Conservation (phyloP, 352 stramenopile species). For the Blastocystis sp. region DNA sequence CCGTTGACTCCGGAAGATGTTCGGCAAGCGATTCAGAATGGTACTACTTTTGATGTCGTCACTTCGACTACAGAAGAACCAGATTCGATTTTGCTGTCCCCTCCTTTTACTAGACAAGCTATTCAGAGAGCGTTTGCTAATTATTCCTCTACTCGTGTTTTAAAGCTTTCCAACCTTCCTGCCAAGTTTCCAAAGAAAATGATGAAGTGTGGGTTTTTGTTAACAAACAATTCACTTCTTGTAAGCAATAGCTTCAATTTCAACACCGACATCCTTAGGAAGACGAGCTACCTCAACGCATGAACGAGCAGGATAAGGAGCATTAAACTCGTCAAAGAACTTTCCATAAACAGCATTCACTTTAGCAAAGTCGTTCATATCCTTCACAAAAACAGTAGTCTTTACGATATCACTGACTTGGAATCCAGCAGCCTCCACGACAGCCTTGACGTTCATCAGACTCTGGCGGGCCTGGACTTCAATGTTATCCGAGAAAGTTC, state of each 20-base stretch:
- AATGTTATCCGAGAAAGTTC: slow-evolving; percentile 60
- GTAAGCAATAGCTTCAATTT: slow-evolving; percentile 62
- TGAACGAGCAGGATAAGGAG: slow-evolving; percentile 54
- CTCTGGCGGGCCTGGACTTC: slow-evolving; percentile 57
- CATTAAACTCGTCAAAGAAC: slow-evolving; percentile 60
- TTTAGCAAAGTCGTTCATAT: slow-evolving; percentile 61
- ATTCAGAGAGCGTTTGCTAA: background rate
- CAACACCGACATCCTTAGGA: slow-evolving; percentile 57
- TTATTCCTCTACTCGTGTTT: background rate
- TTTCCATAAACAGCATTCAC: slow-evolving; percentile 49
- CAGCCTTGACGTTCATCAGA: slow-evolving; percentile 63
- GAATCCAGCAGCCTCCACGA: slow-evolving; percentile 58
- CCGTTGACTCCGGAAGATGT: background rate
- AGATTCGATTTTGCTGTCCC: background rate
- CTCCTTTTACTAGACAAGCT: background rate
- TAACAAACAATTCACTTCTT: slow-evolving; percentile 53
- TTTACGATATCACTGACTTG: slow-evolving; percentile 54
- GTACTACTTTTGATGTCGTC: background rate
- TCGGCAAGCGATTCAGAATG: background rate
- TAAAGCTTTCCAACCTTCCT: slow-evolving; percentile 39
- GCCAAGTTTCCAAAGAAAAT: slow-evolving; percentile 4
- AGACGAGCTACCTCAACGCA: slow-evolving; percentile 63
- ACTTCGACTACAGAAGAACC: background rate
- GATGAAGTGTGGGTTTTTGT: background rate
- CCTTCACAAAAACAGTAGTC: slow-evolving; percentile 62